phyloP scores from a whole-genome alignment of 768 basidiomycete species.

The Russula griseocarnosa region DNA sequence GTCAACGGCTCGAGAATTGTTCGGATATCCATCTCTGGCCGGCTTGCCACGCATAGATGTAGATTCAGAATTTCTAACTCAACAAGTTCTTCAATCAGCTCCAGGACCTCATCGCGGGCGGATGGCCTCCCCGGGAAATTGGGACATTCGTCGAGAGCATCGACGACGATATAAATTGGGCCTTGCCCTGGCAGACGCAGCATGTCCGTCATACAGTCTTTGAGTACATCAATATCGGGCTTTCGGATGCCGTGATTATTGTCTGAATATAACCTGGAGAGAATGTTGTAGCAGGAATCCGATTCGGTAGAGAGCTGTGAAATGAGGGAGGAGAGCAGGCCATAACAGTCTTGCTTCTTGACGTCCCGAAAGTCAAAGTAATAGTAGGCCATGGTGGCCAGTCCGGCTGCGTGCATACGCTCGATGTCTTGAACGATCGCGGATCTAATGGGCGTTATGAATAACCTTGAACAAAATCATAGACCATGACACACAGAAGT shows the following conservation, averaged over 20 bases:
- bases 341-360: conserved; percentile 5
- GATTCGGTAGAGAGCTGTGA: conserved; percentile 5
- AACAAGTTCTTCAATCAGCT: not conserved
- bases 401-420: not conserved
- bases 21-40: not conserved
- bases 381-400: conserved; percentile 11
- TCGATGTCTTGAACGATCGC: conserved; percentile 10
- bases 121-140: too few relatives aligned
- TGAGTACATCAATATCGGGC: not conserved
- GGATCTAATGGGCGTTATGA: not conserved
- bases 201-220: not conserved
- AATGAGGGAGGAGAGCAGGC: conserved; percentile 11
- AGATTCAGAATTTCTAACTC: not conserved
- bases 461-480: not conserved
- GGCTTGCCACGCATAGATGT: not conserved
- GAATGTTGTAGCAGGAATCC: not conserved
- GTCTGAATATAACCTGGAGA: not conserved
- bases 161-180: conserved; percentile 3
- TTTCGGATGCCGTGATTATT: not conserved
- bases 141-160: conserved; percentile 1
- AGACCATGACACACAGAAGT: not conserved
- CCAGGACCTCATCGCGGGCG: not conserved
- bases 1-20: not conserved
- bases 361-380: conserved; percentile 14
- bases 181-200: not conserved